Evolutionary conservation across 1,284 basidiomycete genomes (phyloP).

Genomic region (Ustilago cynodontis): DNA sequence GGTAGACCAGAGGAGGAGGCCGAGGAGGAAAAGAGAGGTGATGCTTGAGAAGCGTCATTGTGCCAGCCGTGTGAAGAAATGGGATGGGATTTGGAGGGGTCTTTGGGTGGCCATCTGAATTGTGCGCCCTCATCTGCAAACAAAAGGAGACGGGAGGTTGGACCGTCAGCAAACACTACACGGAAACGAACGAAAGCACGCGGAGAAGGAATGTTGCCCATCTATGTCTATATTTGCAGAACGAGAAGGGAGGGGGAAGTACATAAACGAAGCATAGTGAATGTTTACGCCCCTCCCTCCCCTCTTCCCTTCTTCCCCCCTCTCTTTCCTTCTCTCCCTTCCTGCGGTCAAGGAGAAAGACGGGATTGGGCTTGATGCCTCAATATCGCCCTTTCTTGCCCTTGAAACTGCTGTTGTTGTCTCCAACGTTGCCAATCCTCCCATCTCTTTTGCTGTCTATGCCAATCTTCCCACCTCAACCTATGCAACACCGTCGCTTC

Average conservation of each 20-base stretch:
- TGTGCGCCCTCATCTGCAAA: constrained; percentile 70
- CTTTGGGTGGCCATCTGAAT: constrained; percentile 74
- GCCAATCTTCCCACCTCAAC: constrained; percentile 45
- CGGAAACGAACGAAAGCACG: neutral
- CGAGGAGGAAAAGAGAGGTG: constrained; percentile 2
- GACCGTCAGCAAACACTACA: neutral
- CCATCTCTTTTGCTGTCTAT: constrained; percentile 14
- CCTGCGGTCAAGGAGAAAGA: no score
- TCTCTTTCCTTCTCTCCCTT: no score
- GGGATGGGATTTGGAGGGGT: constrained; percentile 62
- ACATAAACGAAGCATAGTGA: constrained; percentile 3
- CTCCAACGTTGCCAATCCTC: neutral
- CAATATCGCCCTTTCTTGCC: neutral
- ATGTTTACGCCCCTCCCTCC: neutral
- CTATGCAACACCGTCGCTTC: constrained; percentile 39
- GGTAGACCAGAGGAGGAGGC: neutral
- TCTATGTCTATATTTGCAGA: neutral
- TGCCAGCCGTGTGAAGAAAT: constrained; percentile 9
- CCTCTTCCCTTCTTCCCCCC: neutral
- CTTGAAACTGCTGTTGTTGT: neutral
- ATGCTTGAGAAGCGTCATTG: constrained; percentile 6
- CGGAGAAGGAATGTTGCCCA: neutral
- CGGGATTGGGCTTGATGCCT: neutral
- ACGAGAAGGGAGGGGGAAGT: constrained; percentile 2
- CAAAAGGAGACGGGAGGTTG: neutral